phyloP scores from a whole-genome alignment of 2,329 filamentous ascomycete species.

The Claviceps africana region DNA sequence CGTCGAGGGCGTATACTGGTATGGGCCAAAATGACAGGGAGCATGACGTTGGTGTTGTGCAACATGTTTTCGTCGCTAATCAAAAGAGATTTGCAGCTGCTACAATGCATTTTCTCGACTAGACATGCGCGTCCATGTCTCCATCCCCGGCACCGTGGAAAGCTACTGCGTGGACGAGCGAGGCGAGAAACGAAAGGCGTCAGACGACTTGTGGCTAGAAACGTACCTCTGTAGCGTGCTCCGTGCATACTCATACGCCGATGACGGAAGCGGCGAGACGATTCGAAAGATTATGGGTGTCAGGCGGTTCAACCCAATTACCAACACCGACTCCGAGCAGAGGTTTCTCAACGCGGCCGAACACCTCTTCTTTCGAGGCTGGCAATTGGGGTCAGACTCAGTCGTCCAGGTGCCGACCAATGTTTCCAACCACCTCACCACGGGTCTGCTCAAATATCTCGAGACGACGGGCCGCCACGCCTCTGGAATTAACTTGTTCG shows the following conservation, averaged over 20 bases:
- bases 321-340: constrained; percentile 95
- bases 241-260: constrained; percentile 89
- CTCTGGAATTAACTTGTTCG: constrained; percentile 93
- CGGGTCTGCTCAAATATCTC: constrained; percentile 89
- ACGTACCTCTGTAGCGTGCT: constrained; percentile 93
- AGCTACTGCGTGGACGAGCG: constrained; percentile 96
- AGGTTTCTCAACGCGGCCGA: constrained; percentile 91
- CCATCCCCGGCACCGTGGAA: constrained; percentile 90
- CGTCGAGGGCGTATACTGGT: constrained; percentile 90
- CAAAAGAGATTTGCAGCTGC: constrained; percentile 38
- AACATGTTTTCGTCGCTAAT: not conserved
- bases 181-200: constrained; percentile 84
- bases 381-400: constrained; percentile 91
- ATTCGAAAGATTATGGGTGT: constrained; percentile 98
- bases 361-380: constrained; percentile 90
- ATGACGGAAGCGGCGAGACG: constrained; percentile 84
- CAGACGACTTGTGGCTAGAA: constrained; percentile 91
- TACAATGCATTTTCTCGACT: constrained; percentile 98
- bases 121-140: constrained; percentile 97
- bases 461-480: constrained; percentile 87
- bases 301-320: constrained; percentile 90
- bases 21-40: constrained; percentile 14
- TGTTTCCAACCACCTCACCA: constrained; percentile 88
- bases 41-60: too few species aligned
- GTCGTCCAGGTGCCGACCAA: constrained; percentile 95